Evolutionary conservation across 768 basidiomycete genomes (phyloP).

Genomic region (Suillus discolor): DNA sequence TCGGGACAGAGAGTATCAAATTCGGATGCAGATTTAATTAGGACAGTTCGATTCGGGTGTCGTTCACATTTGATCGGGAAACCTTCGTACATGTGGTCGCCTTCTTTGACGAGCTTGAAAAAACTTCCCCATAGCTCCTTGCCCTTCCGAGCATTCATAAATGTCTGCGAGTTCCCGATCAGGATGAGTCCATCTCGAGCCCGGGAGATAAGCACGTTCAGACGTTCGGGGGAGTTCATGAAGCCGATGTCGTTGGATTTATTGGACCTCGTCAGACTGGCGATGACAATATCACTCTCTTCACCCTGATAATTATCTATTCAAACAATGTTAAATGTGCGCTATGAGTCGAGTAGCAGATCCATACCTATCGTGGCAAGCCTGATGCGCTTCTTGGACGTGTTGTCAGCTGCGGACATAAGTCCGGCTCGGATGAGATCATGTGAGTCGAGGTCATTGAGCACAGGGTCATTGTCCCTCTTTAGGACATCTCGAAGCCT

Average conservation of each 20-base stretch:
- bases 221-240: conserved; percentile 68
- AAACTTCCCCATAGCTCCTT: conserved; percentile 53
- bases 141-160: conserved; percentile 52
- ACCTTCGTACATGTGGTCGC: conserved; percentile 56
- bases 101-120: conserved; percentile 44
- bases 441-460: conserved; percentile 62
- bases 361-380: conserved; percentile 65
- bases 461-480: conserved; percentile 54
- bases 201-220: conserved; percentile 72
- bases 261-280: conserved; percentile 65
- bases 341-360: not conserved
- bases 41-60: conserved; percentile 44
- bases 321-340: not conserved
- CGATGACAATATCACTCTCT: conserved; percentile 69
- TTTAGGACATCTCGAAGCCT: conserved; percentile 49
- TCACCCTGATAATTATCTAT: conserved; percentile 80
- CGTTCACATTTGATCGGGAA: conserved; percentile 61
- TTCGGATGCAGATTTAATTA: conserved; percentile 44
- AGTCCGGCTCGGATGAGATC: conserved; percentile 64
- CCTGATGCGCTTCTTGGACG: conserved; percentile 49
- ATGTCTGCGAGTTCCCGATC: conserved; percentile 66
- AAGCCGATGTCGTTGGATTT: conserved; percentile 60
- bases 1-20: conserved; percentile 59
- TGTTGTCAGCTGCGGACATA: conserved; percentile 38
- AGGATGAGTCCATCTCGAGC: conserved; percentile 67